These are phyloP conservation scores for Rhexocercosporidium sp. DNA, from an alignment of 2,329 filamentous ascomycete genomes.

Conservation along the genomic window DNA sequence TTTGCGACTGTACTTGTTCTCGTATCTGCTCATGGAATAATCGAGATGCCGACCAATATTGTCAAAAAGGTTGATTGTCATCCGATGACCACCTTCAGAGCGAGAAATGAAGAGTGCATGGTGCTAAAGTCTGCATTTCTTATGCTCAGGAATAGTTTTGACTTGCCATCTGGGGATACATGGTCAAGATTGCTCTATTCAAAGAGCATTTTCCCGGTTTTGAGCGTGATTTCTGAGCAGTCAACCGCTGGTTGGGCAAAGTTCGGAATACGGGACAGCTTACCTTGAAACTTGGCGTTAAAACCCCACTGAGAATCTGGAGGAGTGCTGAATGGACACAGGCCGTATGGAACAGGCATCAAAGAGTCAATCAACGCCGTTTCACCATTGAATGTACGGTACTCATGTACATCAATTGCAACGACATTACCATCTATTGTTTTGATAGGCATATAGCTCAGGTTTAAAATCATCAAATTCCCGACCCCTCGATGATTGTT, in stretches of 20 bases:
- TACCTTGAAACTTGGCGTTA: constrained; percentile 58
- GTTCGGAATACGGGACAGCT: constrained; percentile 26
- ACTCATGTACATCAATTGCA: constrained; percentile 59
- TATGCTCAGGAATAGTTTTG: too few relatives aligned
- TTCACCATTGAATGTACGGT: constrained; percentile 56
- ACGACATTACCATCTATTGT: constrained; percentile 58
- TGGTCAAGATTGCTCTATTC: constrained; percentile 65
- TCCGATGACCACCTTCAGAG: constrained; percentile 22
- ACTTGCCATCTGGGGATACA: constrained; percentile 48
- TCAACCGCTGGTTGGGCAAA: constrained; percentile 13
- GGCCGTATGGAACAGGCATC: constrained; percentile 53
- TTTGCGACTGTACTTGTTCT: constrained; percentile 32
- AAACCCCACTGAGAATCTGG: constrained; percentile 60
- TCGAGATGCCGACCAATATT: constrained; percentile 26
- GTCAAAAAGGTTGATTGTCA: constrained; percentile 35
- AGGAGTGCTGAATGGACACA: constrained; percentile 52
- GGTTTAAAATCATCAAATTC: constrained; percentile 57
- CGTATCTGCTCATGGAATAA: constrained; percentile 19
- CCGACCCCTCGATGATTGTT: constrained; percentile 53
- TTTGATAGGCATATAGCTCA: constrained; percentile 59
- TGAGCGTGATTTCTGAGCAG: constrained; percentile 37
- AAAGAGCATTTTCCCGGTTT: constrained; percentile 60
- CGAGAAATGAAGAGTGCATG: constrained; percentile 49
- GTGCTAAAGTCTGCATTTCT: constrained; percentile 56
- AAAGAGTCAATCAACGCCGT: constrained; percentile 60